phyloP scores from a whole-genome alignment of 768 basidiomycete genomes.

The Favolaschia claudopus region DNA sequence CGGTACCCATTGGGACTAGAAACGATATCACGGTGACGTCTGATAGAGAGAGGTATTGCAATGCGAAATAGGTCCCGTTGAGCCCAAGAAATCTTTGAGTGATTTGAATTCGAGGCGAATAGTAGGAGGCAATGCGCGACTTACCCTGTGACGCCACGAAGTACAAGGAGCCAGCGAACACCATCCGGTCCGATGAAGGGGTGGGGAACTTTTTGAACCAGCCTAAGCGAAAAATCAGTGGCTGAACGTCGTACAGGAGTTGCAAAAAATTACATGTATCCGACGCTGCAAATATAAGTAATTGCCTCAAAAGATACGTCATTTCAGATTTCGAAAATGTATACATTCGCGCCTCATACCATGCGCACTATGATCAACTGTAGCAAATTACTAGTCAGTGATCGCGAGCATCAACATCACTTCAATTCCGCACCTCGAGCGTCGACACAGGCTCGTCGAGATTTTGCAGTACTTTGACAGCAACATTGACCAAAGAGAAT shows the following conservation, averaged over 20 bases:
- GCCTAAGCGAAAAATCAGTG: conserved; percentile 32
- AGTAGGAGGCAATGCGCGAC: conserved; percentile 10
- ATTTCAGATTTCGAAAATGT: background rate
- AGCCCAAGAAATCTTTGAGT: conserved; percentile 71
- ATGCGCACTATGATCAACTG: conserved; percentile 66
- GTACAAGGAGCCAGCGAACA: conserved; percentile 53
- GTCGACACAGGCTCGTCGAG: conserved; percentile 66
- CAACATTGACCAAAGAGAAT: conserved; percentile 65
- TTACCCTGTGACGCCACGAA: conserved; percentile 60
- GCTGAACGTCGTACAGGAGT: conserved; percentile 1
- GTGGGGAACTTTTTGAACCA: conserved; percentile 50
- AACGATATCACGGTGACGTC: conserved; percentile 84
- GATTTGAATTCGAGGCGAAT: conserved; percentile 18
- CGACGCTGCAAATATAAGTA: conserved; percentile 57
- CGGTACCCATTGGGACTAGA: conserved; percentile 71
- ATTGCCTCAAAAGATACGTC: conserved; percentile 46
- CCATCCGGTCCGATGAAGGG: conserved; percentile 64
- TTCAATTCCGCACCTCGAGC: conserved; percentile 51
- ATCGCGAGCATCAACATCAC: background rate
- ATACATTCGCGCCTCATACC: conserved; percentile 40
- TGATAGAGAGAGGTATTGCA: conserved; percentile 78
- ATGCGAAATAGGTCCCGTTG: conserved; percentile 72
- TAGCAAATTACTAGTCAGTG: conserved; percentile 1
- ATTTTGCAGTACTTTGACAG: conserved; percentile 67
- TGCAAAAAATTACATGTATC: conserved; percentile 51